Base-by-base conservation (phyloP, 2,329 filamentous ascomycete species). In the Phyllosticta citrichinensis region DNA sequence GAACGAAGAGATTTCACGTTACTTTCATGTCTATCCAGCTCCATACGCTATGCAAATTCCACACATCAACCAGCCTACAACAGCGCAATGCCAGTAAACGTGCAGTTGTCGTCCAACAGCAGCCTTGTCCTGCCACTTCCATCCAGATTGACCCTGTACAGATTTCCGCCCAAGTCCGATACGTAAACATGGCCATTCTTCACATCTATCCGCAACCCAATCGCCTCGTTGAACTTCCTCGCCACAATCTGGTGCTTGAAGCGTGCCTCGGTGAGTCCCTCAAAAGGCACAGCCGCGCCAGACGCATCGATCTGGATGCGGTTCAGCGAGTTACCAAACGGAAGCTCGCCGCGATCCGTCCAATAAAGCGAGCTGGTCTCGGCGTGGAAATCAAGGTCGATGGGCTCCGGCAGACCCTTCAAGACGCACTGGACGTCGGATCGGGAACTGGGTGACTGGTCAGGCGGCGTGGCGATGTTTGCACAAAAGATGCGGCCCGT, bases 281-380 rank as follows among this genome's bases (percentile, higher is more conserved):
- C 20, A 2, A 22, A 22, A 22, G 24, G 20, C 20, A 53, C 52
- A 53, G 19, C 52, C 5, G 40, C 10, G 14, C 4, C n/a, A 2
- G 14, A 8, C 1, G 5, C 50, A 11, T 22, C 33, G 1, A 62
- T 14, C 25, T 5, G 9, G 1, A 71, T 70, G 6, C 73, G 68
- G 66, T 83, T 82, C 62, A 86, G 63, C 10, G 77, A 77, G 66
- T 83, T 84, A 0, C 83, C 83, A 8, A 71, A 67, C 0, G 83
- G 83, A 1, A 79, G 68, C 64, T 86, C 83, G 3, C 83, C 84
- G 0, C 83, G 75, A 64, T 86, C 83, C 0, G 83, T 84, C 83
- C 83, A 86, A 68, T 82, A 85, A 24, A 86, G 70, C 1, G 68
- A 71, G 22, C 74, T 66, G 2, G 67, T 66, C 0, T 72, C 69